Conservation (phyloP, 2,329 filamentous ascomycete genomes). For the Lasiodiplodia theobromae region DNA sequence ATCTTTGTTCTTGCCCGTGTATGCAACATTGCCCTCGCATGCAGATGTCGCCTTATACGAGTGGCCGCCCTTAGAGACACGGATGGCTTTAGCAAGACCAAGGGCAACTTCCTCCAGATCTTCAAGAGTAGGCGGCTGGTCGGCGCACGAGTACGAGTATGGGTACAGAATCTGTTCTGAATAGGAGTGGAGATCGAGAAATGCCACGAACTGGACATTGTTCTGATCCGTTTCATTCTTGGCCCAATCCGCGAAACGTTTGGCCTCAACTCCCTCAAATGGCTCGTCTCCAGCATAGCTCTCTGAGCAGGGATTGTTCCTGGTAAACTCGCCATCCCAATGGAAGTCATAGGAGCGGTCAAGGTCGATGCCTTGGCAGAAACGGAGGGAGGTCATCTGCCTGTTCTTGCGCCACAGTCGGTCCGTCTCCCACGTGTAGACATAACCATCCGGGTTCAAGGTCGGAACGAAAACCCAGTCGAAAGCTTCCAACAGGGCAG, state of each 20-base stretch:
- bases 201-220: constrained; percentile 79
- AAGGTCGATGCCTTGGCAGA: constrained; percentile 87
- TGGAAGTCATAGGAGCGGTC: constrained; percentile 86
- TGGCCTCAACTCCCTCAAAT: constrained; percentile 83
- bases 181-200: constrained; percentile 92
- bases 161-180: constrained; percentile 95
- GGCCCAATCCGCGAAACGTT: constrained; percentile 80
- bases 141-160: constrained; percentile 83
- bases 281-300: constrained; percentile 84
- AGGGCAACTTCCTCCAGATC: constrained; percentile 90
- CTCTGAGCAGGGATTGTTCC: constrained; percentile 85
- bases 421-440: constrained; percentile 91
- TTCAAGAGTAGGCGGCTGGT: constrained; percentile 83
- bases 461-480: constrained; percentile 90
- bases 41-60: constrained; percentile 73
- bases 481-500: constrained; percentile 80
- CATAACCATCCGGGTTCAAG: constrained; percentile 91
- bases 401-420: constrained; percentile 95
- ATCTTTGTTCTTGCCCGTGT: constrained; percentile 42
- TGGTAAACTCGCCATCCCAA: constrained; percentile 73
- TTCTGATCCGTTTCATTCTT: constrained; percentile 75
- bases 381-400: constrained; percentile 80
- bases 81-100: constrained; percentile 87
- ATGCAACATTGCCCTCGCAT: constrained; percentile 77
- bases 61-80: constrained; percentile 75